These are phyloP conservation scores for Phytophthora idaei DNA, from an alignment of 352 stramenopile species.

Conservation along the genomic window DNA sequence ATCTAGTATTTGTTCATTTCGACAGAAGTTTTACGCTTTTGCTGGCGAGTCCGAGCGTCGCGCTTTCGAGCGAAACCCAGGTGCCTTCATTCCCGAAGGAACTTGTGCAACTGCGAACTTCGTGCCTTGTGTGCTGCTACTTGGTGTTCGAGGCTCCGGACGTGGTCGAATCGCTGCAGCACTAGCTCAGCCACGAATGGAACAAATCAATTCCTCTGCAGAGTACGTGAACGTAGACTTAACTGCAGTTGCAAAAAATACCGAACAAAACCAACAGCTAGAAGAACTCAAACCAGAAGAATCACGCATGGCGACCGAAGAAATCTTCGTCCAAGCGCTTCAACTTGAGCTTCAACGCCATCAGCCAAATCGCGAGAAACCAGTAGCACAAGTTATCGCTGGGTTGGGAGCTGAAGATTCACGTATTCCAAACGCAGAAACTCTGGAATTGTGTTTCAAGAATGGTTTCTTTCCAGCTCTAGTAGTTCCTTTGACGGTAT, in stretches of 20 bases:
- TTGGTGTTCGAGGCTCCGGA: conserved; percentile 54
- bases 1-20: conserved; percentile 45
- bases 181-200: conserved; percentile 7
- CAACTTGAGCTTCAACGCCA: conserved; percentile 23
- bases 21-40: conserved; percentile 63
- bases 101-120: conserved; percentile 34
- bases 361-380: neutral
- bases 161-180: conserved; percentile 11
- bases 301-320: conserved; percentile 16
- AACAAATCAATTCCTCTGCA: neutral
- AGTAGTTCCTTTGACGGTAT: conserved; percentile 46
- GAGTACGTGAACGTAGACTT: conserved; percentile 33
- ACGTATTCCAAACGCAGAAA: conserved; percentile 42
- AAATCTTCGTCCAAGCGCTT: conserved; percentile 26
- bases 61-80: conserved; percentile 61
- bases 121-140: conserved; percentile 51
- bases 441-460: conserved; percentile 51
- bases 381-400: conserved; percentile 29
- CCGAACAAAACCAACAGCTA: conserved; percentile 19
- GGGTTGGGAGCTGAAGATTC: conserved; percentile 33
- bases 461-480: conserved; percentile 54
- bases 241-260: neutral
- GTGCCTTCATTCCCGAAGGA: conserved; percentile 41
- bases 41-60: conserved; percentile 43
- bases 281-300: conserved; percentile 38